These are phyloP conservation scores for Selenicereus undatus DNA, from an alignment of 148 eudicot species.

Conservation along the genomic window DNA sequence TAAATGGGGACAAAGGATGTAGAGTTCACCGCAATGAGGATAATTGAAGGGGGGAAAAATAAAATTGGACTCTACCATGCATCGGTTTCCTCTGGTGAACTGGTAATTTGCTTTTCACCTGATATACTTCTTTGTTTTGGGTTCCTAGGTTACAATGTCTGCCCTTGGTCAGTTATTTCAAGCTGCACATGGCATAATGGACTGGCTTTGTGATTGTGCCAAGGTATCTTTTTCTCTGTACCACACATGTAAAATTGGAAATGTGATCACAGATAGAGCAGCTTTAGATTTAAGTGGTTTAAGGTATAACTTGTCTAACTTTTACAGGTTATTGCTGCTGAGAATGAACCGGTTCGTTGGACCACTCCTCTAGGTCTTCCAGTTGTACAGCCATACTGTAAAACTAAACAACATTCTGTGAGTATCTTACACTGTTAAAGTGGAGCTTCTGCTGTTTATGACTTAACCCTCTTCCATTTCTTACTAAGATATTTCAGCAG, in stretches of 20 bases:
- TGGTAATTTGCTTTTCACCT: background rate
- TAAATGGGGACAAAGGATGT: background rate
- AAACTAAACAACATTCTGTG: conserved; percentile 64
- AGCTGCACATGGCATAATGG: conserved; percentile 86
- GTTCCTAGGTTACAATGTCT: conserved; percentile 68
- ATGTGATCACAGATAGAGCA: conserved; percentile 2
- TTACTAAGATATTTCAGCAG: background rate
- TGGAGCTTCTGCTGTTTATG: background rate
- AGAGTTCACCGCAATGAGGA: background rate
- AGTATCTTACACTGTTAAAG: conserved; percentile 25
- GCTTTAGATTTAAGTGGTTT: background rate
- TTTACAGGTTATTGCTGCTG: conserved; percentile 75
- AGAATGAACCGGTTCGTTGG: conserved; percentile 91
- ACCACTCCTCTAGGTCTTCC: conserved; percentile 94
- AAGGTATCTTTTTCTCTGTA: conserved; percentile 43
- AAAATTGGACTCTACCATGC: background rate
- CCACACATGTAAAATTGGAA: background rate
- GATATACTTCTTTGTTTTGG: background rate
- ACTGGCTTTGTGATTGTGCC: conserved; percentile 96
- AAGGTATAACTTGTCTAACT: background rate
- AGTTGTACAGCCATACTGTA: conserved; percentile 85
- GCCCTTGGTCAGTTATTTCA: conserved; percentile 88
- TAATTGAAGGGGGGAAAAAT: background rate
- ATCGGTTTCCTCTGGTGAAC: background rate
- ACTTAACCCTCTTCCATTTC: background rate